Base-by-base conservation (phyloP, 148 eudicot species). In the Amaranthus palmeri region DNA sequence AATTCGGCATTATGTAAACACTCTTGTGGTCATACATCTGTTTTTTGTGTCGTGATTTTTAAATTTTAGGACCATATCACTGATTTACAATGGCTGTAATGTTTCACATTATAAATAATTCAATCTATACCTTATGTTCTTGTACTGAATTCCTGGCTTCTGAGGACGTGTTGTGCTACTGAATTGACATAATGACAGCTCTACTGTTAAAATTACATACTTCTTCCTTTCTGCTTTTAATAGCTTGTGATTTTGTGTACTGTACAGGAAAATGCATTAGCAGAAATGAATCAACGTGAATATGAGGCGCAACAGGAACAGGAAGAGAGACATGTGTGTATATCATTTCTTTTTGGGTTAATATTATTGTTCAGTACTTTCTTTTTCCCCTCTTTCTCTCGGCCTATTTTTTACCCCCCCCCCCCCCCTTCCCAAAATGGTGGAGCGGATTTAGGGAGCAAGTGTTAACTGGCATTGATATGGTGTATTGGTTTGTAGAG, bases 301-400 rank as follows among this genome's bases (percentile, higher is more conserved):
- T 76, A 80, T 78, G 72, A 85, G 75, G 82, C 83, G 72, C 96
- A 88, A 80, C 80, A 57, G 81, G 98, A 92, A 83, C 96, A 84
- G 74, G 93, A 92, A 68, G 96, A 92, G 85, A 86, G 78, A 60
- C 88, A 84, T 82, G 98, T 92, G 82, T 81, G 92, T 81, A 63
- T 57, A 54, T 76, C 63, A 54, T 12, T 54, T 7, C 64, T 59
- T 72, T 57, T 41, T 11, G 4, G 9, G 14, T 15, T 44, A 67
- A 47, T 67, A 43, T 10, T 47, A 53, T 51, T 4, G 59, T 41
- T 6, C 67, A 47, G 57, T 71, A 25, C 42, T 59, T 61, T 40
- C 8, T 7, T 6, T 40, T 53, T 53, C 48, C 10, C 0, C 13
- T 50, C 14, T 3, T 3, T 45, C 12, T 51, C 5, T 2, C 8